A percentile compares a stretch with the other conserved stretches of the same genome.
Evolutionary conservation across 2,329 filamentous ascomycete species (phyloP).

Genomic region (Graphiopsis chlorocephala): DNA sequence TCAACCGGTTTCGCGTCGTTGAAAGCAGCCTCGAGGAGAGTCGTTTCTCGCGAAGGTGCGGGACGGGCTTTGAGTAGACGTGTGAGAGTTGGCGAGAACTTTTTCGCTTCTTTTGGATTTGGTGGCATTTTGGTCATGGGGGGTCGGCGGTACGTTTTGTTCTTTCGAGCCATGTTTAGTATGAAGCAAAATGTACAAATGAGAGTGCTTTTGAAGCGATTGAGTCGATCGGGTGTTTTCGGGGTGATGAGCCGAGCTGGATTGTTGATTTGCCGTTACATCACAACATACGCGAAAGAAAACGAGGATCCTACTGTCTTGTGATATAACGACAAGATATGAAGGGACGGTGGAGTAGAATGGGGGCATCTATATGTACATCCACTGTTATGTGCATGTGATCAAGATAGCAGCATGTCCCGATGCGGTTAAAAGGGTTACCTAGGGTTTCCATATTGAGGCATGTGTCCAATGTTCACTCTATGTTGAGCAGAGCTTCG

Average conservation of each 20-base stretch:
- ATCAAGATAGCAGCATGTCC: neutral
- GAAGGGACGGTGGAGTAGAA: neutral
- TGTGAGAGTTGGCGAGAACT: conserved; percentile 14
- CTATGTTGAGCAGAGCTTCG: too few relatives aligned
- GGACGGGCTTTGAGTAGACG: conserved; percentile 15
- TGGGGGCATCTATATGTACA: neutral
- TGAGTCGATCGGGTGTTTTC: neutral
- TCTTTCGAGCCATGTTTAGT: neutral
- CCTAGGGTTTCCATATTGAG: neutral
- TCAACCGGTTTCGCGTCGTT: conserved; percentile 4
- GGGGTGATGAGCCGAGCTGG: neutral
- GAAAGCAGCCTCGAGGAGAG: conserved; percentile 9
- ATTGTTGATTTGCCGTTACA: neutral
- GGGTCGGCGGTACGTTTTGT: too few relatives aligned
- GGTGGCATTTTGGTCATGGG: neutral
- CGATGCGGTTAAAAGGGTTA: neutral
- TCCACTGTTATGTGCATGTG: too few relatives aligned
- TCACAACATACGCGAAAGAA: neutral
- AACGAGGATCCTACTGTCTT: neutral
- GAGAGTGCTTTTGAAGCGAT: neutral
- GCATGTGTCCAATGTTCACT: neutral
- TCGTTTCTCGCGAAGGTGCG: conserved; percentile 8
- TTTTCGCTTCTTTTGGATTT: conserved; percentile 4
- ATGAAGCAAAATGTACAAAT: neutral
- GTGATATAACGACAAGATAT: neutral